Percentiles rank a stretch among this genome's conserved stretches.
These are phyloP conservation scores for Claviceps purpurea DNA, from an alignment of 2,329 filamentous ascomycete species.

Conservation along the genomic window DNA sequence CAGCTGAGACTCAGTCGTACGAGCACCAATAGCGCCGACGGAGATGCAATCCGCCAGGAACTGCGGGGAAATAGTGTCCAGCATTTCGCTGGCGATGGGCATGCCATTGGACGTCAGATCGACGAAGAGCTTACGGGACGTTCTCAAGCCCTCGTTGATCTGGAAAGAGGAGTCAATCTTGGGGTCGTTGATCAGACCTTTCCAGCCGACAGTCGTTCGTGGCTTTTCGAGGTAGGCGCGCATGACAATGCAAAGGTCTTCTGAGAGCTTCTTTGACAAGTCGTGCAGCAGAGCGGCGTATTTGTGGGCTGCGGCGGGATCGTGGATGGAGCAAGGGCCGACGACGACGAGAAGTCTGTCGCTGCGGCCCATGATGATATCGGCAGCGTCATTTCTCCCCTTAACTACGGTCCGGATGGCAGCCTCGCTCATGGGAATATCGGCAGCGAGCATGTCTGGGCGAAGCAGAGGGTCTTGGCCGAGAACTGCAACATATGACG, in stretches of 20 bases:
- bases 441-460: conserved; percentile 71
- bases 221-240: conserved; percentile 98
- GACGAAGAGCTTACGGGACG: conserved; percentile 86
- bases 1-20: conserved; percentile 92
- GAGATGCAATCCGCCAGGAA: conserved; percentile 94
- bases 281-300: conserved; percentile 71
- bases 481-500: conserved; percentile 46
- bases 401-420: conserved; percentile 57
- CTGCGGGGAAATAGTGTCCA: conserved; percentile 96
- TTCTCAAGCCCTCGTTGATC: conserved; percentile 95
- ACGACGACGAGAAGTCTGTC: conserved; percentile 90
- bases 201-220: conserved; percentile 96
- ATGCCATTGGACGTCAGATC: conserved; percentile 79
- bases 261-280: conserved; percentile 64
- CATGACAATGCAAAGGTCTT: conserved; percentile 89
- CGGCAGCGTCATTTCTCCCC: conserved; percentile 54
- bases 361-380: conserved; percentile 64
- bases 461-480: conserved; percentile 90
- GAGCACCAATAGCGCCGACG: conserved; percentile 85
- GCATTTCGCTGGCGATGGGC: conserved; percentile 95
- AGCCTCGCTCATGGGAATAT: conserved; percentile 58
- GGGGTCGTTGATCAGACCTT: conserved; percentile 97
- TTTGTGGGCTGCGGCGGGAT: conserved; percentile 75
- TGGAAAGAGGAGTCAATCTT: conserved; percentile 95
- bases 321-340: conserved; percentile 94